phyloP scores from a whole-genome alignment of 345 rosid species.

The Brassica carinata region DNA sequence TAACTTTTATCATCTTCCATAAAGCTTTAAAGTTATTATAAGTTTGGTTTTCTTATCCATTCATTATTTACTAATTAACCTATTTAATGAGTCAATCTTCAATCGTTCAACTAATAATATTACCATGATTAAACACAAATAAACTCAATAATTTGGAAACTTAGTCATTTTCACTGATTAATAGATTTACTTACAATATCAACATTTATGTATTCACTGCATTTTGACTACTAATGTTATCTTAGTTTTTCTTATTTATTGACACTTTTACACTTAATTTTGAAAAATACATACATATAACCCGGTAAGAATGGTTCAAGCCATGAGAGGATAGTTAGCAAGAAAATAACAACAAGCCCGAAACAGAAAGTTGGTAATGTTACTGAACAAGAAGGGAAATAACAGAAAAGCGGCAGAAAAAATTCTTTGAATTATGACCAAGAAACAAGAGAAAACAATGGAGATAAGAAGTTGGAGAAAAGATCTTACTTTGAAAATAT shows the following conservation, averaged over 20 bases:
- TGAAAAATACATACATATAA: background rate
- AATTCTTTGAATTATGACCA: conserved; percentile 70
- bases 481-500: too few relatives aligned
- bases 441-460: conserved; percentile 73
- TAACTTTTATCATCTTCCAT: too few relatives aligned
- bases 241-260: background rate
- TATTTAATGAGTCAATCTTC: too few relatives aligned
- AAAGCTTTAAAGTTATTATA: too few relatives aligned
- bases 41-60: too few relatives aligned
- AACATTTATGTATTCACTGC: background rate
- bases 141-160: background rate
- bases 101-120: too few relatives aligned
- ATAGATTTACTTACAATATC: background rate
- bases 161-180: too few relatives aligned
- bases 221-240: background rate
- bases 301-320: background rate
- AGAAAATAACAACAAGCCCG: too few relatives aligned
- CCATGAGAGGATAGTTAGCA: too few relatives aligned
- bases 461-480: conserved; percentile 52
- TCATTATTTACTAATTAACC: too few relatives aligned
- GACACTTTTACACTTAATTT: background rate
- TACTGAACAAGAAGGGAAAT: conserved; percentile 60
- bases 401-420: conserved; percentile 62
- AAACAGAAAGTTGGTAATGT: too few relatives aligned
- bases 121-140: too few relatives aligned